Conservation (phyloP, 805 yeast species). For the Sungouiozyma intestinalis region DNA sequence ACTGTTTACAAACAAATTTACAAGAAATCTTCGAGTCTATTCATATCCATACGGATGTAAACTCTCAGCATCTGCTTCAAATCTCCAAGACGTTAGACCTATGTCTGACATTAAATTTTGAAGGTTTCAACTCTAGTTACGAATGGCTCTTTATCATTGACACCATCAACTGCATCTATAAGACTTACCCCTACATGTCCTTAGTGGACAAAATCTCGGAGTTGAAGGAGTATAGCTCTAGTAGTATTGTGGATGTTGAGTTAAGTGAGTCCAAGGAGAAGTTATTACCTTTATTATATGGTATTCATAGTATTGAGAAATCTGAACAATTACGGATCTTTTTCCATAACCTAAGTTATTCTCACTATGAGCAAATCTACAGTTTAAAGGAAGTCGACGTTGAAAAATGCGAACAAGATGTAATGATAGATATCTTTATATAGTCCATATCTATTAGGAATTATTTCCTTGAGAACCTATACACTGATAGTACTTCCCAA, state of each 20-base stretch:
- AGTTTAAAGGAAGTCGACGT: slow-evolving; percentile 36
- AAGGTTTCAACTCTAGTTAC: slow-evolving; percentile 57
- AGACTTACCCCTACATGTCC: slow-evolving; percentile 25
- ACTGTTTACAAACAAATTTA: slow-evolving; percentile 40
- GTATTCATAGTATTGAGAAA: slow-evolving; percentile 16
- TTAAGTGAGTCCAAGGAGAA: slow-evolving; percentile 11
- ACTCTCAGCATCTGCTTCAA: slow-evolving; percentile 33
- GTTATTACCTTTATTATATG: slow-evolving; percentile 23
- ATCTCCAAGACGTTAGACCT: slow-evolving; percentile 76
- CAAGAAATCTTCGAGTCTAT: slow-evolving; percentile 23
- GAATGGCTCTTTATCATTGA: slow-evolving; percentile 85
- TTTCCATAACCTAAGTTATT: slow-evolving; percentile 21
- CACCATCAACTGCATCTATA: slow-evolving; percentile 46
- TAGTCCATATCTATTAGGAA: too few relatives aligned
- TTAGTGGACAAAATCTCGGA: slow-evolving; percentile 40
- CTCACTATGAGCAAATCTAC: slow-evolving; percentile 38
- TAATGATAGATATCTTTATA: slow-evolving; percentile 45
- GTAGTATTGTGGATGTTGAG: slow-evolving; percentile 21
- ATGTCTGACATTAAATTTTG: slow-evolving; percentile 53
- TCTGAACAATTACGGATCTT: slow-evolving; percentile 20
- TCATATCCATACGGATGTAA: slow-evolving; percentile 20
- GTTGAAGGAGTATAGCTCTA: slow-evolving; percentile 29
- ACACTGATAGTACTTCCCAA: slow-evolving; percentile 83
- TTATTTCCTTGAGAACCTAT: slow-evolving; percentile 41
- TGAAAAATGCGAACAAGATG: slow-evolving; percentile 43